Percentiles rank a stretch among this genome's conserved stretches.
These are phyloP conservation scores for Lunasporangiospora selenospora DNA, from an alignment of 192 early-diverging fungal species.

Conservation along the genomic window DNA sequence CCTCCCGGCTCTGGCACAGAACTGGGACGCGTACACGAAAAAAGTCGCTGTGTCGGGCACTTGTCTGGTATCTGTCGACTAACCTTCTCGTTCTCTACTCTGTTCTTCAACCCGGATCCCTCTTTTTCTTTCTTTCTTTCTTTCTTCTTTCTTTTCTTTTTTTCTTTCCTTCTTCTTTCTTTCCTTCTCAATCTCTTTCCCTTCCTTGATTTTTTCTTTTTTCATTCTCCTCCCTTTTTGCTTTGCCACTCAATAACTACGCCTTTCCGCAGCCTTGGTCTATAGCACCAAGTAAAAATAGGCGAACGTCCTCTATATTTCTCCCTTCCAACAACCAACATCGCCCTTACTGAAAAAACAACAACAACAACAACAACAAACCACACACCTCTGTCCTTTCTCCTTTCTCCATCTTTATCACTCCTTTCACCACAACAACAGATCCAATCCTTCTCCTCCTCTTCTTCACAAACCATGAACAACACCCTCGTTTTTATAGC, in stretches of 20 bases:
- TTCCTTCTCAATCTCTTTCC: background rate
- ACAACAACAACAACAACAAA: background rate
- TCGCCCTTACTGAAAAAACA: background rate
- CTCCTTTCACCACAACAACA: too few species aligned
- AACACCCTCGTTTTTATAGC: slow-evolving; percentile 9
- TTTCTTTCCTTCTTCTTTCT: slow-evolving; percentile 2
- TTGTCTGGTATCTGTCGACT: too few species aligned
- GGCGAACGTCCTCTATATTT: too few species aligned
- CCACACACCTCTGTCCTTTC: background rate
- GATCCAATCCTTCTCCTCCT: too few species aligned
- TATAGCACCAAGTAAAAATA: too few species aligned
- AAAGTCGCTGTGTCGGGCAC: too few species aligned
- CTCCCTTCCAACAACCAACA: too few species aligned
- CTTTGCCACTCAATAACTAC: background rate
- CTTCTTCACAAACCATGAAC: too few species aligned
- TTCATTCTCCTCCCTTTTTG: background rate
- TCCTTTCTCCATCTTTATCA: background rate
- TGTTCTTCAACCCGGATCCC: too few species aligned
- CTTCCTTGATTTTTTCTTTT: background rate
- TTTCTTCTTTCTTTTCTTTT: background rate
- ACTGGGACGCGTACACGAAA: too few species aligned
- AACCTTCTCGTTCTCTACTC: too few species aligned
- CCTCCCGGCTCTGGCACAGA: too few species aligned
- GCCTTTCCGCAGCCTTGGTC: background rate
- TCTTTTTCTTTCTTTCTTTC: background rate